These are phyloP conservation scores for Metroxylon sagu DNA, from an alignment of 176 grass and related monocot genomes.

Conservation along the genomic window DNA sequence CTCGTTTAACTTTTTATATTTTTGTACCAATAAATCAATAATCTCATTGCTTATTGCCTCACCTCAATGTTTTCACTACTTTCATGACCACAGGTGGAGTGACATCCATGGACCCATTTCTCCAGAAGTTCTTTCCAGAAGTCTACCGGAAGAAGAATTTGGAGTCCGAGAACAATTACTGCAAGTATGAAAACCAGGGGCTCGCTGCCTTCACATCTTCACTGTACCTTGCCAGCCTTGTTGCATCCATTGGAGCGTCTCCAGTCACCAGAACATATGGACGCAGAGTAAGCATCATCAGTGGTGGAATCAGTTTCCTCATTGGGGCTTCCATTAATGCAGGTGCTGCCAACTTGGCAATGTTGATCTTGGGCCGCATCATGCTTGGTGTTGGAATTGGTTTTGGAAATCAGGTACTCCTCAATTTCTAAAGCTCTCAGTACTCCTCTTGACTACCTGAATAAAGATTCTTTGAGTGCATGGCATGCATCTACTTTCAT, in stretches of 20 bases:
- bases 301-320: constrained; percentile 80
- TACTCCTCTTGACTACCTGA: no score
- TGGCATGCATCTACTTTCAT: no score
- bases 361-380: constrained; percentile 83
- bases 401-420: constrained; percentile 70
- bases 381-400: constrained; percentile 92
- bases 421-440: no score
- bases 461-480: no score
- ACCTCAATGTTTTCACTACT: neutral
- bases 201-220: constrained; percentile 60
- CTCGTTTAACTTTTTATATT: no score
- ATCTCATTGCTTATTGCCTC: neutral
- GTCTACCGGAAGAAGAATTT: constrained; percentile 66
- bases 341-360: constrained; percentile 48
- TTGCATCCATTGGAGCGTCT: constrained; percentile 58
- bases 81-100: constrained; percentile 51
- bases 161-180: constrained; percentile 62
- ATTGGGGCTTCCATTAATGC: constrained; percentile 67
- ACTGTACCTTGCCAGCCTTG: constrained; percentile 77
- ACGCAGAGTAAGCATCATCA: constrained; percentile 69
- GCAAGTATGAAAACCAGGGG: constrained; percentile 90
- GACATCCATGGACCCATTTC: constrained; percentile 88
- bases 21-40: no score
- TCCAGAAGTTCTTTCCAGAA: constrained; percentile 77
- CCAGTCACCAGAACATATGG: constrained; percentile 80